phyloP scores from a whole-genome alignment of 441 rosid species.

The Mallotus repandus region DNA sequence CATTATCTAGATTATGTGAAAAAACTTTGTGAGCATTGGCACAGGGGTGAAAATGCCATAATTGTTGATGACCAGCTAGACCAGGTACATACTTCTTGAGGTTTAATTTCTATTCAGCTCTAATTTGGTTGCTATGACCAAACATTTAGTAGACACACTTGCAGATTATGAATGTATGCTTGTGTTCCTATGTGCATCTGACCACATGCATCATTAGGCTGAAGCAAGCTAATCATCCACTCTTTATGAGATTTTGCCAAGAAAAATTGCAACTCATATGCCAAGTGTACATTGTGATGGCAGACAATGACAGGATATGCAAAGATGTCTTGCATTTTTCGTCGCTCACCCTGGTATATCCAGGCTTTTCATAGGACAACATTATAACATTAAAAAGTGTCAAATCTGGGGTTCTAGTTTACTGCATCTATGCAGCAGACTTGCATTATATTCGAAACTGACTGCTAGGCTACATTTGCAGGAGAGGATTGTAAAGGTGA shows the following conservation, averaged over 20 bases:
- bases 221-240: too few species aligned
- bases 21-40: constrained; percentile 25
- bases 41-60: constrained; percentile 30
- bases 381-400: too few species aligned
- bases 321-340: background rate
- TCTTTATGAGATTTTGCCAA: too few species aligned
- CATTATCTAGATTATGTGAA: constrained; percentile 13
- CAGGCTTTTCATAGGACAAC: too few species aligned
- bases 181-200: background rate
- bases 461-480: constrained; percentile 16
- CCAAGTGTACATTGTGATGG: too few species aligned
- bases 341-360: background rate
- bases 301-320: background rate
- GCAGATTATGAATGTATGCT: background rate
- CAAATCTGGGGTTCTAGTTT: too few species aligned
- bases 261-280: too few species aligned
- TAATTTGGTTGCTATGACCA: background rate
- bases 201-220: background rate
- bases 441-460: background rate
- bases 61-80: constrained; percentile 29
- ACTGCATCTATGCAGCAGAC: background rate
- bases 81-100: constrained; percentile 5
- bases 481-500: constrained; percentile 37
- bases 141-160: background rate
- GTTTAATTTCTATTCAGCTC: background rate